Evolutionary conservation across 768 basidiomycete genomes (phyloP).

Genomic region (Termitomyces sp.): DNA sequence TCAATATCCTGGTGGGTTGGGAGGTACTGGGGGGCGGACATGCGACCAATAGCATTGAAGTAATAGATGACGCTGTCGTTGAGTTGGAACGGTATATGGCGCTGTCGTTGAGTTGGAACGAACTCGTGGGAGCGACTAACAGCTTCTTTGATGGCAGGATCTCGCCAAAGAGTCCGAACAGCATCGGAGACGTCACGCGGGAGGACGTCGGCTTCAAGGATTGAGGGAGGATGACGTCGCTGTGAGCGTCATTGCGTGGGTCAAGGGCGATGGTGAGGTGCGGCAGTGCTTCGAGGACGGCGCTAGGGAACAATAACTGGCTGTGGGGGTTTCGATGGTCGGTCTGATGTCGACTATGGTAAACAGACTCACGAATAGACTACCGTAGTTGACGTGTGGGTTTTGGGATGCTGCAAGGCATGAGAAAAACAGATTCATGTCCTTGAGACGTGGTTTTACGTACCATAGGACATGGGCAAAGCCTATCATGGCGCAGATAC

Average conservation of each 20-base stretch:
- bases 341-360: too few relatives aligned
- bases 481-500: conserved; percentile 40
- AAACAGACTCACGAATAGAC: too few relatives aligned
- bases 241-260: conserved; percentile 64
- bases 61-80: conserved; percentile 97
- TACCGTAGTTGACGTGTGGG: too few relatives aligned
- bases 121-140: too few relatives aligned
- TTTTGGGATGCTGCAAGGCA: too few relatives aligned
- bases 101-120: conserved; percentile 79
- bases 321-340: too few relatives aligned
- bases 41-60: conserved; percentile 87
- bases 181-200: too few relatives aligned
- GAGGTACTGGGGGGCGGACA: conserved; percentile 69
- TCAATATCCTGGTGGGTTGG: conserved; percentile 96
- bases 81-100: conserved; percentile 94
- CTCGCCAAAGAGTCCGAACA: too few relatives aligned
- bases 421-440: too few relatives aligned
- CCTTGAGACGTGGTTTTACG: conserved; percentile 10
- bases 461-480: conserved; percentile 55
- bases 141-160: too few relatives aligned
- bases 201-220: too few relatives aligned
- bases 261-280: conserved; percentile 72
- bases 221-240: conserved; percentile 61
- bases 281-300: conserved; percentile 78
- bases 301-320: conserved; percentile 4